Conservation (phyloP, 768 basidiomycete species). For the Lentinus brumalis region DNA sequence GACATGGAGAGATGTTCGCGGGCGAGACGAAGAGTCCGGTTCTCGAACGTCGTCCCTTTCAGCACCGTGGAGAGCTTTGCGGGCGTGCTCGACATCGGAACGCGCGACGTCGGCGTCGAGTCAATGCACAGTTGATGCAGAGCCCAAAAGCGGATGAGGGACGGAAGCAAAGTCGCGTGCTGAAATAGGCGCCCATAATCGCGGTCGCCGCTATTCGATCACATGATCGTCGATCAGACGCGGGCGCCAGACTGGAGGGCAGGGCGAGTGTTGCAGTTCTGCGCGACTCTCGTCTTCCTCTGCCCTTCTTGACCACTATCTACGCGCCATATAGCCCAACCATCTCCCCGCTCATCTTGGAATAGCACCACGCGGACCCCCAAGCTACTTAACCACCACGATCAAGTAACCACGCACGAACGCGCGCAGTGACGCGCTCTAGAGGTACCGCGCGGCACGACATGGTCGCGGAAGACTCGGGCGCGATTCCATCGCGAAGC, state of each 20-base stretch:
- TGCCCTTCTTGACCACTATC: neutral
- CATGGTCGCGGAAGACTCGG: neutral
- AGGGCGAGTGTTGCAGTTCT: neutral
- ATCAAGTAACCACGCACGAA: no score
- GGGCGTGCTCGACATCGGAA: neutral
- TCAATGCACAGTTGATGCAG: no score
- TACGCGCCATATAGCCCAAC: neutral
- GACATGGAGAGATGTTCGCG: slow-evolving; percentile 76
- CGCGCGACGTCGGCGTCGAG: no score
- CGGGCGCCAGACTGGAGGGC: neutral
- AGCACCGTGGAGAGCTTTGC: slow-evolving; percentile 50
- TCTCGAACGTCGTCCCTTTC: slow-evolving; percentile 76
- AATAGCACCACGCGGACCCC: no score
- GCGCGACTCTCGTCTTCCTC: neutral
- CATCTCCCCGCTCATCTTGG: no score
- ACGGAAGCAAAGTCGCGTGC: neutral
- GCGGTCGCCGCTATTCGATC: neutral
- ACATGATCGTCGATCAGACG: neutral
- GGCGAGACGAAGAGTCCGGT: slow-evolving; percentile 61
- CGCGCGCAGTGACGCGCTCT: neutral
- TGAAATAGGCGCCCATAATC: neutral
- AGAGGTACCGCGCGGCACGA: neutral
- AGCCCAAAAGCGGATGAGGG: neutral
- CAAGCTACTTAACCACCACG: no score
- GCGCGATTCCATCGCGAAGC: neutral